Conservation (phyloP, 192 early-diverging fungal species). For the Coemansia sp. region DNA sequence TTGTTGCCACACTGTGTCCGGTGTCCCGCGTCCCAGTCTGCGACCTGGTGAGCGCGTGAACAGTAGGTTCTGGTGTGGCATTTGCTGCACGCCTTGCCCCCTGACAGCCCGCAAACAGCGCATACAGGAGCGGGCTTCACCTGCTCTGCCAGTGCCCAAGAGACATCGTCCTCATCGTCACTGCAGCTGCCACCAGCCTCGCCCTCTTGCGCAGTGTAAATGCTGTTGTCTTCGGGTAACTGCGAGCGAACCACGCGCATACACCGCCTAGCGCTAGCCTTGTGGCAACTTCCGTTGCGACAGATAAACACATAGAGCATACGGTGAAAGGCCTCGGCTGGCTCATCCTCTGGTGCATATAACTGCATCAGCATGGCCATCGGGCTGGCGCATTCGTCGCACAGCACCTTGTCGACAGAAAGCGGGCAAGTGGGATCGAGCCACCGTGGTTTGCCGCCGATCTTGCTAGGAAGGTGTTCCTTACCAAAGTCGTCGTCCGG, state of each 20-base stretch:
- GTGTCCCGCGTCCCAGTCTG: conserved; percentile 77
- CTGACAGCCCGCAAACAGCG: conserved; percentile 71
- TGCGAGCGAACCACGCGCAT: conserved; percentile 85
- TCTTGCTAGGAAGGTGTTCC: conserved; percentile 79
- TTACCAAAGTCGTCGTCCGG: conserved; percentile 60
- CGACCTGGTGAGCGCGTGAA: conserved; percentile 77
- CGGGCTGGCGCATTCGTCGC: conserved; percentile 70
- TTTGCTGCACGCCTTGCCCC: conserved; percentile 72
- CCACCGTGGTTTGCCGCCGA: conserved; percentile 86
- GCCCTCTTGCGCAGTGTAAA: conserved; percentile 45
- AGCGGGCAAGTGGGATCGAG: conserved; percentile 73
- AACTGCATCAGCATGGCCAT: conserved; percentile 85
- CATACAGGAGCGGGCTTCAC: conserved; percentile 54
- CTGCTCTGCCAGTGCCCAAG: conserved; percentile 18
- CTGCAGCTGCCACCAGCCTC: conserved; percentile 16
- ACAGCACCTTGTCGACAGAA: conserved; percentile 59
- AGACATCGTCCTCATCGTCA: conserved; percentile 30
- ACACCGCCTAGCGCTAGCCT: conserved; percentile 57
- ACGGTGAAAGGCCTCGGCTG: conserved; percentile 84
- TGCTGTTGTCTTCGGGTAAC: conserved; percentile 69
- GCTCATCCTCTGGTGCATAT: conserved; percentile 91
- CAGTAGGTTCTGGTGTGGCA: conserved; percentile 81
- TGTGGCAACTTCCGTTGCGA: conserved; percentile 82
- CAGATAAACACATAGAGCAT: conserved; percentile 93
- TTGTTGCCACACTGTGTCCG: conserved; percentile 58